Percentiles rank a stretch among this genome's conserved stretches.
Conservation (phyloP, 2,329 filamentous ascomycete species). For the Chaetomium globosum region DNA sequence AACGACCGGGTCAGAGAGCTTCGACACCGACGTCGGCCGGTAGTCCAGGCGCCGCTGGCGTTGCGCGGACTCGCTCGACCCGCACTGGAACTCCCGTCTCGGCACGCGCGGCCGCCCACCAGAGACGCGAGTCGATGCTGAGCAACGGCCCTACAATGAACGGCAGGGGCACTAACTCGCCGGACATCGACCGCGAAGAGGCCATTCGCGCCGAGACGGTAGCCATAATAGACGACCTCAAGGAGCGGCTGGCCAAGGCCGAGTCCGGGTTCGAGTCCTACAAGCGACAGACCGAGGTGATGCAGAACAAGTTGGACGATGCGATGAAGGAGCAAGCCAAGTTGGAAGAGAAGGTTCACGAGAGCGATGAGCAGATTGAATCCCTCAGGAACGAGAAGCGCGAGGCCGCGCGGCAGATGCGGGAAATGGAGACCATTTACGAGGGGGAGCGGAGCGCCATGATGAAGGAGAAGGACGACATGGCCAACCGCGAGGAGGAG, state of each 20-base stretch:
- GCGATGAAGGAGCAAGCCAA: conserved; percentile 78
- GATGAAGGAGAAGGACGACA: conserved; percentile 89
- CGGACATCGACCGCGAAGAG: conserved; percentile 58
- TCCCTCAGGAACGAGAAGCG: conserved; percentile 80
- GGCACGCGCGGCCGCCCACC: conserved; percentile 69
- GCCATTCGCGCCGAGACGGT: conserved; percentile 79
- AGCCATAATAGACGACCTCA: conserved; percentile 79
- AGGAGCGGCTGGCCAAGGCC: conserved; percentile 77
- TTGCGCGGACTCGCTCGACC: conserved; percentile 64
- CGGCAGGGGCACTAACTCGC: conserved; percentile 46
- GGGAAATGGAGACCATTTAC: conserved; percentile 90
- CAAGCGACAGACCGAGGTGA: conserved; percentile 79
- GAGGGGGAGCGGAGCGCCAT: conserved; percentile 86
- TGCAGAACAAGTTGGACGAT: conserved; percentile 86
- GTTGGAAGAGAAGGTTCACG: conserved; percentile 84
- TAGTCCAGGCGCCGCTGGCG: conserved; percentile 44
- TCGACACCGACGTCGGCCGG: conserved; percentile 54
- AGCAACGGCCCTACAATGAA: conserved; percentile 45
- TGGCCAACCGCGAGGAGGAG: conserved; percentile 81
- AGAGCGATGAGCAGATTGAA: conserved; percentile 82
- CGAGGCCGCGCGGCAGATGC: conserved; percentile 77
- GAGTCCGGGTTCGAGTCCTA: conserved; percentile 77
- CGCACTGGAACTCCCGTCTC: conserved; percentile 69
- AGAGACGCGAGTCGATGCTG: conserved; percentile 57
- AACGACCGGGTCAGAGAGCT: conserved; percentile 45